These are phyloP conservation scores for Mycena polygramma DNA, from an alignment of 768 basidiomycete species.

Conservation along the genomic window DNA sequence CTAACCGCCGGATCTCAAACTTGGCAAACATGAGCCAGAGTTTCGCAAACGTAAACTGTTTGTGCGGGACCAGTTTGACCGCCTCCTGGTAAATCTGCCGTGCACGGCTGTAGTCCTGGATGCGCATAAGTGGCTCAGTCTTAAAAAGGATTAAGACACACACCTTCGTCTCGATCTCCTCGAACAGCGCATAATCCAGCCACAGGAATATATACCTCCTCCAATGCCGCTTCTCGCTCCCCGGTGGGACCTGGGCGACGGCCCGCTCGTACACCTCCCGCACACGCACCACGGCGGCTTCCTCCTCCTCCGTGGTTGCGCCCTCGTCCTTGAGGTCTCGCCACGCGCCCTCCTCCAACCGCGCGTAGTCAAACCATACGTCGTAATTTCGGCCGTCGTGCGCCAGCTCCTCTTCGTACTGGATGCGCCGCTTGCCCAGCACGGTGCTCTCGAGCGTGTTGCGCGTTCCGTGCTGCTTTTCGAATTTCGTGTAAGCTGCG, in stretches of 20 bases:
- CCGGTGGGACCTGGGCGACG: conserved; percentile 95
- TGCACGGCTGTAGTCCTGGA: conserved; percentile 84
- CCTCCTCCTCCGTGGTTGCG: conserved; percentile 76
- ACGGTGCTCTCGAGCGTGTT: conserved; percentile 93
- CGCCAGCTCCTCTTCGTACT: conserved; percentile 95
- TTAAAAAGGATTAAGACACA: background rate
- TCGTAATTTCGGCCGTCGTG: conserved; percentile 80
- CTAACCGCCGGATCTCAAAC: conserved; percentile 89
- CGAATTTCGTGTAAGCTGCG: conserved; percentile 95
- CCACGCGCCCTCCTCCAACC: conserved; percentile 91
- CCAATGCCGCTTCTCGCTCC: conserved; percentile 93
- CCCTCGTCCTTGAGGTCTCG: conserved; percentile 83
- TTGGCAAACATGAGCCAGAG: conserved; percentile 94
- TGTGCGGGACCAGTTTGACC: conserved; percentile 91
- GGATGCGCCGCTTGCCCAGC: conserved; percentile 96
- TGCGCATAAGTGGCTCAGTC: conserved; percentile 13
- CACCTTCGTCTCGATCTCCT: conserved; percentile 96
- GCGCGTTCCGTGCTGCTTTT: conserved; percentile 96
- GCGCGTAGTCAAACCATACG: conserved; percentile 97
- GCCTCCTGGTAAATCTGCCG: conserved; percentile 95
- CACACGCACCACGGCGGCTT: conserved; percentile 73
- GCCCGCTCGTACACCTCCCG: conserved; percentile 97
- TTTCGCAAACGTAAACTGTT: conserved; percentile 97
- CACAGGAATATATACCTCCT: conserved; percentile 92
- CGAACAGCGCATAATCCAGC: conserved; percentile 96